Percentiles rank a stretch among this genome's conserved stretches.
Conservation (phyloP, 2,329 filamentous ascomycete genomes). For the Drechslerella stenobrocha region DNA sequence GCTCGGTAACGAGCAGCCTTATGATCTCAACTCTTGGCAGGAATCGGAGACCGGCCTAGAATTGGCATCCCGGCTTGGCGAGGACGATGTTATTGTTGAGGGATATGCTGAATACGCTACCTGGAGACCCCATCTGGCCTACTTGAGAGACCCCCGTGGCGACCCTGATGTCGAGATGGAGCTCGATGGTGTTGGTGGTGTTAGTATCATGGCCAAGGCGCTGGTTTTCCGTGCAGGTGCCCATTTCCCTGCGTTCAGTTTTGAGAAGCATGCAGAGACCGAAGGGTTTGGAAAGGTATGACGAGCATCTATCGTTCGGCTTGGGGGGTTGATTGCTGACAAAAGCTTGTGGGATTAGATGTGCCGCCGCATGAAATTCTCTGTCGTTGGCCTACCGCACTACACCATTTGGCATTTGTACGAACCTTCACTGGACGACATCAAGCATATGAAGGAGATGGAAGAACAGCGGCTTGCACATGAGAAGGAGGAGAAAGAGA, state of each 20-base stretch:
- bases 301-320: constrained; percentile 27
- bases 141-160: constrained; percentile 92
- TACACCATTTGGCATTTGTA: constrained; percentile 99
- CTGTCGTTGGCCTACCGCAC: constrained; percentile 91
- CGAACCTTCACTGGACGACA: constrained; percentile 96
- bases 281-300: constrained; percentile 96
- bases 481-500: constrained; percentile 74
- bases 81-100: constrained; percentile 98
- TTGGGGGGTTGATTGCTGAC: constrained; percentile 12
- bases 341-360: constrained; percentile 65
- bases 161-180: constrained; percentile 99
- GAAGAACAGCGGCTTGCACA: constrained; percentile 78
- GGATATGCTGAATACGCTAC: constrained; percentile 98
- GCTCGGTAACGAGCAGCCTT: constrained; percentile 97
- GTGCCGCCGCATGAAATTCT: constrained; percentile 94
- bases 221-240: constrained; percentile 92
- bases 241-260: constrained; percentile 97
- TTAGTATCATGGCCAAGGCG: constrained; percentile 95
- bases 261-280: constrained; percentile 97
- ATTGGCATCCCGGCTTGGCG: constrained; percentile 89
- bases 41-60: constrained; percentile 95
- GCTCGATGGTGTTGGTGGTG: constrained; percentile 94
- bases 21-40: constrained; percentile 98
- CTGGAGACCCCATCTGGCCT: constrained; percentile 95
- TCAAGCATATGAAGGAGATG: constrained; percentile 97